phyloP scores from a whole-genome alignment of 192 early-diverging fungal species.

The Spinellus fusiger region DNA sequence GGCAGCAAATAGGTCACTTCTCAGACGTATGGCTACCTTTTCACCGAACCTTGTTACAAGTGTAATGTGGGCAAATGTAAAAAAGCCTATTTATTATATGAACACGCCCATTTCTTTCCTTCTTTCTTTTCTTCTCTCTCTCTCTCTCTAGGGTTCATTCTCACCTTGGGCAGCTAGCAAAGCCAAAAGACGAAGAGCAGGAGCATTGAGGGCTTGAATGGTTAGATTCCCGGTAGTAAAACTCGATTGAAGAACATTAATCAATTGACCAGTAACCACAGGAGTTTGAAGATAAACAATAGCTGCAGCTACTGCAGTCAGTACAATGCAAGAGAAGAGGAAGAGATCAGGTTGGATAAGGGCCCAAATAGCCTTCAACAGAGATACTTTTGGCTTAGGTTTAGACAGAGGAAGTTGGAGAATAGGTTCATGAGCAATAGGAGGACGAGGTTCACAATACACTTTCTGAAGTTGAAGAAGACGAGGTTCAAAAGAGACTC shows the following conservation, averaged over 20 bases:
- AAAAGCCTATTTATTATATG: conserved; percentile 8
- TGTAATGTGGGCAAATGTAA: conserved; percentile 59
- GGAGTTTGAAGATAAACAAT: conserved; percentile 49
- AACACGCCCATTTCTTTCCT: not conserved
- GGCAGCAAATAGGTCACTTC: conserved; percentile 37
- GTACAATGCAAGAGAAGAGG: conserved; percentile 42
- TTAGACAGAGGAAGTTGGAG: not conserved
- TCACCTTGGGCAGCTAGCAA: conserved; percentile 51
- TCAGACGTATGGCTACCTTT: conserved; percentile 48
- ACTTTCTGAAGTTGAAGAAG: not conserved
- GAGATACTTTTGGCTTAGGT: not conserved
- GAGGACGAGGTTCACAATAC: not conserved
- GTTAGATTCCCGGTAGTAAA: conserved; percentile 15
- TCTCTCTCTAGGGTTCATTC: not conserved
- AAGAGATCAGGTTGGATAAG: conserved; percentile 48
- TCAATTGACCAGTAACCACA: conserved; percentile 50
- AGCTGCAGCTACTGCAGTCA: conserved; percentile 54
- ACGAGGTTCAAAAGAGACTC: not conserved
- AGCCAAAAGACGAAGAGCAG: conserved; percentile 47
- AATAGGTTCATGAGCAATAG: not conserved
- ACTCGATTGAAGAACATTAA: conserved; percentile 47
- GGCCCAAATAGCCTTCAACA: conserved; percentile 28
- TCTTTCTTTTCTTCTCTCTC: not conserved
- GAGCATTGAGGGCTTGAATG: conserved; percentile 29
- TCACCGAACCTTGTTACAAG: conserved; percentile 57